Conservation (phyloP, 106 monocot species). For the Dendrobium huoshanense region DNA sequence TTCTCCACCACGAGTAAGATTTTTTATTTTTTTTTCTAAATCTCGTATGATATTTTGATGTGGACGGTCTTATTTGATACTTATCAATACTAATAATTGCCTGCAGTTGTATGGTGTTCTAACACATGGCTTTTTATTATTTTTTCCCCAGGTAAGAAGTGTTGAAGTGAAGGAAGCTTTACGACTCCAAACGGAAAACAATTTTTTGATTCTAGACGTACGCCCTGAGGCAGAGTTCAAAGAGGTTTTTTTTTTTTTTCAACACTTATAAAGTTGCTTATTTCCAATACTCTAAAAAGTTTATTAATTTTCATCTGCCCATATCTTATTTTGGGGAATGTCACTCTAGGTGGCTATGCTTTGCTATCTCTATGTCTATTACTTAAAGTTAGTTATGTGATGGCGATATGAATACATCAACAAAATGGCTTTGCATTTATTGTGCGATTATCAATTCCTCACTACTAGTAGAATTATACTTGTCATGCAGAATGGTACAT, state of each 20-base stretch:
- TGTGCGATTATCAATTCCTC: background rate
- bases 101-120: background rate
- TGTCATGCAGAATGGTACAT: background rate
- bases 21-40: background rate
- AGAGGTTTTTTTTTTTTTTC: constrained; percentile 41
- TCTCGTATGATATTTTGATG: background rate
- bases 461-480: background rate
- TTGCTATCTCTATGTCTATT: background rate
- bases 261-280: background rate
- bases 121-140: background rate
- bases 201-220: constrained; percentile 90
- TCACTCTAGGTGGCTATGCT: background rate
- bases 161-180: constrained; percentile 93
- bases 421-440: background rate
- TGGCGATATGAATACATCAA: background rate
- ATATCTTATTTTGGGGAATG: background rate
- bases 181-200: constrained; percentile 89
- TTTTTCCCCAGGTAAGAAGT: constrained; percentile 61
- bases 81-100: background rate
- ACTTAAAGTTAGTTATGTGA: background rate
- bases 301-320: background rate
- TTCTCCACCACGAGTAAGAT: background rate
- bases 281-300: background rate
- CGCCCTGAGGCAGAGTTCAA: constrained; percentile 88
- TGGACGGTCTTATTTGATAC: background rate